Conservation (phyloP, 2,329 filamentous ascomycete genomes). For the Sporothrix brunneoviolacea region DNA sequence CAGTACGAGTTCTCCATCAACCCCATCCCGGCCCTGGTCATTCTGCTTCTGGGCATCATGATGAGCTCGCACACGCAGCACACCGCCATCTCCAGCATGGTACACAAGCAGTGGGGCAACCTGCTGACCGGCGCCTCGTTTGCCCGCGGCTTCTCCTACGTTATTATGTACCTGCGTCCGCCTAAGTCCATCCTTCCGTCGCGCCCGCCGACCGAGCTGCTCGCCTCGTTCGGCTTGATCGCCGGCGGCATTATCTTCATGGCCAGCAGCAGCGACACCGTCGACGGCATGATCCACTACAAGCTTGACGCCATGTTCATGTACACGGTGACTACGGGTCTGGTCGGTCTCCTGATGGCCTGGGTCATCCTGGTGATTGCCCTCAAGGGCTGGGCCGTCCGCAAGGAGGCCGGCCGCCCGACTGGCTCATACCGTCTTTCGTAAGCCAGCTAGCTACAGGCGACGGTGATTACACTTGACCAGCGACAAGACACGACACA, state of each 20-base stretch:
- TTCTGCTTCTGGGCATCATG: constrained; percentile 83
- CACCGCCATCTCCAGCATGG: constrained; percentile 80
- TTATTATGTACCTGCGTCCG: constrained; percentile 71
- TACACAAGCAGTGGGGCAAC: constrained; percentile 90
- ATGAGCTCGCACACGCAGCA: constrained; percentile 88
- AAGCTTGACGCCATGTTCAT: constrained; percentile 85
- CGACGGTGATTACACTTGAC: no score
- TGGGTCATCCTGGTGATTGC: constrained; percentile 73
- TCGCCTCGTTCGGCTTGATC: constrained; percentile 80
- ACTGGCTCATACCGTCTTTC: constrained; percentile 17
- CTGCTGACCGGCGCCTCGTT: constrained; percentile 76
- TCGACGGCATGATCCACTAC: constrained; percentile 69
- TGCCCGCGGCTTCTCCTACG: constrained; percentile 71
- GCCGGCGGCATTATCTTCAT: constrained; percentile 88
- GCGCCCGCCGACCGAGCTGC: constrained; percentile 82
- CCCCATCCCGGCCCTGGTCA: constrained; percentile 79
- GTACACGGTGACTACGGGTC: constrained; percentile 80
- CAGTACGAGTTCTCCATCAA: constrained; percentile 75
- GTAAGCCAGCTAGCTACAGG: neutral
- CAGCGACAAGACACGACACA: neutral
- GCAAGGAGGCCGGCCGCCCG: constrained; percentile 33
- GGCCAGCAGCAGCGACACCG: constrained; percentile 73
- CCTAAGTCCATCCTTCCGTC: constrained; percentile 74
- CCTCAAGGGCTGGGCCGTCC: constrained; percentile 78
- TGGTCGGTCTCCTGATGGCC: constrained; percentile 77